Evolutionary conservation across 495 filamentous ascomycete genomes (phyloP), one percentile per base, ranked within the genome.

Genomic region (Chaetomium cochliodes): DNA sequence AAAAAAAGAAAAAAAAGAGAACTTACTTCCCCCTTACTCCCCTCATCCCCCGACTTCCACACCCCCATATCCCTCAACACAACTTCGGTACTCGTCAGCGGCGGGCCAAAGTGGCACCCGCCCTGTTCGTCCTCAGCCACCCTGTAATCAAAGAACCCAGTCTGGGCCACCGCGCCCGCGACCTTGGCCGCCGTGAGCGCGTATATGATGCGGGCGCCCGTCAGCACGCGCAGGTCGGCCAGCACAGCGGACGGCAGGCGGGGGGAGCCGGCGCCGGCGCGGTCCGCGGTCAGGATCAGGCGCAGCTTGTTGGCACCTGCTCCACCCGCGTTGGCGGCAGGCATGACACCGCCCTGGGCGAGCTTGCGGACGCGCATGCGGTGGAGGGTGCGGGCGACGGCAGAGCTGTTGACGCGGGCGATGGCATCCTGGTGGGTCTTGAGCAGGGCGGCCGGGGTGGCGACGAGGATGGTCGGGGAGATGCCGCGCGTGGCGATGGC

Each of bases 71-170:
- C 87, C 44, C 77, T 79, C 50, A 97, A 73, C 65, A 88, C 81
- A 28, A 97, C 76, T 76, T 98, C 93, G 3, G 91, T 84, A 65
- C 85, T 87, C 68, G 90, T 92, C 41, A 94, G 67, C 5, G 92
- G 93, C 33, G 87, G 78, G 2, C 94, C 96, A 71, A 97, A 96
- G 76, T 96, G 92, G 42, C 82, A 85, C 42, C 79, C 79, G 60
- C 69, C 82, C 22, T 33, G 23, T 71, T 77, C 69, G 64, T 70
- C 84, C 69, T 79, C 71, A 56, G 83, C 77, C 20, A 87, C 81
- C 47, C 93, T 79, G 72, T 99, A 98, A 72, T 99, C 94, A 69
- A 91, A 93, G 39, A 92, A 81, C 64, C 89, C 85, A 13, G 91
- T 94, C 77, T 98, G 93, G 3, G 85, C 75, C 20, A 93, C 85